phyloP scores from a whole-genome alignment of 2,329 filamentous ascomycete species.

The Bipolaris bicolor region DNA sequence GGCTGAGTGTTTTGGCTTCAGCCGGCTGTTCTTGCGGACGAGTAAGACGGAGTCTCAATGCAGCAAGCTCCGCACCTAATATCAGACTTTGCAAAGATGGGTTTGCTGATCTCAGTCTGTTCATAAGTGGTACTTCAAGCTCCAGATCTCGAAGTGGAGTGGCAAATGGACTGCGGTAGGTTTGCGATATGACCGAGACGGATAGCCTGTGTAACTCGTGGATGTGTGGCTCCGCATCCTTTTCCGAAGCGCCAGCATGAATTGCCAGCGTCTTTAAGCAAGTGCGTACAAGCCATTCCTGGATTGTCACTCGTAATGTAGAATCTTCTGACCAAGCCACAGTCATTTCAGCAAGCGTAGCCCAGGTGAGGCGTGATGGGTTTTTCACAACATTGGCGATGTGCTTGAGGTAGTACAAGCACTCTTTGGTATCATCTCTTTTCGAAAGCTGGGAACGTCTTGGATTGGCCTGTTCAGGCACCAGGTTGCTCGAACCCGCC shows the following conservation, averaged over 20 bases:
- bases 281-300: conserved; percentile 70
- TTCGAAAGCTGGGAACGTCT: conserved; percentile 4
- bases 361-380: conserved; percentile 73
- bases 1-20: conserved; percentile 30
- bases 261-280: conserved; percentile 68
- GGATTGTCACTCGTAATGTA: conserved; percentile 59
- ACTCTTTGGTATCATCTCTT: conserved; percentile 74
- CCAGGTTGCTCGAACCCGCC: conserved; percentile 23
- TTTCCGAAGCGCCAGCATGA: conserved; percentile 43
- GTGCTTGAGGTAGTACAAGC: conserved; percentile 77
- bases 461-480: conserved; percentile 12
- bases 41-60: conserved; percentile 66
- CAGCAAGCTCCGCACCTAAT: conserved; percentile 76
- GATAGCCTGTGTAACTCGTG: conserved; percentile 73
- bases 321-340: conserved; percentile 57
- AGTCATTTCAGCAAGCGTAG: conserved; percentile 68
- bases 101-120: conserved; percentile 63
- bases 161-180: conserved; percentile 69
- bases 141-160: conserved; percentile 65
- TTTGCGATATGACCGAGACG: conserved; percentile 68
- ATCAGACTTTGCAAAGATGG: conserved; percentile 77
- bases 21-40: conserved; percentile 25
- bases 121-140: conserved; percentile 73
- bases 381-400: conserved; percentile 74
- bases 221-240: conserved; percentile 53